phyloP scores from a whole-genome alignment of 2,329 filamentous ascomycete species.

The Diaporthe amygdali region DNA sequence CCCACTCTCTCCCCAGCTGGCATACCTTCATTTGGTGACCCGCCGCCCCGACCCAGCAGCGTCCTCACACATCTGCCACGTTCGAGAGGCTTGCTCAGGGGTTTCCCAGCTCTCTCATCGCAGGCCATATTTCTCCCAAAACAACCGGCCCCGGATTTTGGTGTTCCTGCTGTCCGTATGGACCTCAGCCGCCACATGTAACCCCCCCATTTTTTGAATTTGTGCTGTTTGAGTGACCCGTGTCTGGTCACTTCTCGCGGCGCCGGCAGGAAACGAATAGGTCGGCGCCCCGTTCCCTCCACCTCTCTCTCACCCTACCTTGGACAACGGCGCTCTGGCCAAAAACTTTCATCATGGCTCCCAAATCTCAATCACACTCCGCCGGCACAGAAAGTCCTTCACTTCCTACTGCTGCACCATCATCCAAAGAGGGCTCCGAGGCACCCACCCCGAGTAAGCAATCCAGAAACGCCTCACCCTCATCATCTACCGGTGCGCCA shows the following conservation, averaged over 20 bases:
- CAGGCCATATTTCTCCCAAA: neutral
- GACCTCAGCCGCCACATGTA: conserved; percentile 20
- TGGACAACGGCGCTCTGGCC: conserved; percentile 15
- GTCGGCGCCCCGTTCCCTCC: conserved; percentile 23
- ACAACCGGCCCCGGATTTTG: neutral
- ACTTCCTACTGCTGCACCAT: conserved; percentile 31
- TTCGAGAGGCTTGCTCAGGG: neutral
- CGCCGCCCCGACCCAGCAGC: neutral
- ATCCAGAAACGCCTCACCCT: conserved; percentile 30
- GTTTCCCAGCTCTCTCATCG: neutral
- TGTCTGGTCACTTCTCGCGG: conserved; percentile 16
- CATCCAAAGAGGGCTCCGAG: conserved; percentile 34
- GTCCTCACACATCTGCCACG: neutral
- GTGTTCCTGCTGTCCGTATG: conserved; percentile 13
- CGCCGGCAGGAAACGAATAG: conserved; percentile 24
- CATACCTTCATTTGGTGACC: neutral
- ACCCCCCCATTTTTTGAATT: conserved; percentile 8
- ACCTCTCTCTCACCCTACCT: neutral
- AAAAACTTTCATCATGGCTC: conserved; percentile 36
- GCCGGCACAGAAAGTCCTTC: conserved; percentile 33
- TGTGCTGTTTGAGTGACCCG: conserved; percentile 8
- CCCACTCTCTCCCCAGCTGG: neutral
- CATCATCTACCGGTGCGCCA: conserved; percentile 33
- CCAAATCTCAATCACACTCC: conserved; percentile 41
- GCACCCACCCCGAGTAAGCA: conserved; percentile 32